Evolutionary conservation across 2,329 filamentous ascomycete species (phyloP), one percentile per base, ranked within the genome.

Genomic region (Aspergillus sp.): DNA sequence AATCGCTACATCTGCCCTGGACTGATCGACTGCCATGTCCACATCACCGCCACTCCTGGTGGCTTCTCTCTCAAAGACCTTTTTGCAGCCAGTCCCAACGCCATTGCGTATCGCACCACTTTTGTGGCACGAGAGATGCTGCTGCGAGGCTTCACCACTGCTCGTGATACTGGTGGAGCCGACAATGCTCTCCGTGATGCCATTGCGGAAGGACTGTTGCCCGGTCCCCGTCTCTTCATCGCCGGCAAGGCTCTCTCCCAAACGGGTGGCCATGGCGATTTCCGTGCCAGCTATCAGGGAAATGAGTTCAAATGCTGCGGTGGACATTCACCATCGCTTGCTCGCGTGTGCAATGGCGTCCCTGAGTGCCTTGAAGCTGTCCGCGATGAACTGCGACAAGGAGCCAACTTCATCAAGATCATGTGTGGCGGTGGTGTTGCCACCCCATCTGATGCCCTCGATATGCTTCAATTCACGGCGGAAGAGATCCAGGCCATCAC

Each of bases 321-420:
- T 0, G 71, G 73, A 11, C 5, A 45, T 61, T 60, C 13, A 6
- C 39, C 35, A 11, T 30, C 38, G 2, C 27, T 54, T 10, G 30
- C 40, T 11, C 3, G 73, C 64, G 57, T 80, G 1, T 73, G 70
- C 40, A 74, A 81, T 55, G 77, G 78, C 4, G 76, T 79, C 4
- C 66, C 75, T 0, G 73, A 75, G 33, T 81, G 78, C 45, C 60
- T 78, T 19, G 66, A 69, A 13, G 70, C 67, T 2, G 69, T 70
- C 0, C 66, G 79, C 4, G 76, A 80, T 42, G 72, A 81, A 57
- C 57, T 82, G 0, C 66, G 78, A 4, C 67, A 62, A 6, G 79
- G 78, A 2, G 74, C 76, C 1, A 73, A 82, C 51, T 81, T 81
- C 51, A 69, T 83, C 60, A 82, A 82, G 58, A 76, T 82, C 50